Evolutionary conservation across 148 eudicot species (phyloP).

Genomic region (Amaranthus hypochondriacus): DNA sequence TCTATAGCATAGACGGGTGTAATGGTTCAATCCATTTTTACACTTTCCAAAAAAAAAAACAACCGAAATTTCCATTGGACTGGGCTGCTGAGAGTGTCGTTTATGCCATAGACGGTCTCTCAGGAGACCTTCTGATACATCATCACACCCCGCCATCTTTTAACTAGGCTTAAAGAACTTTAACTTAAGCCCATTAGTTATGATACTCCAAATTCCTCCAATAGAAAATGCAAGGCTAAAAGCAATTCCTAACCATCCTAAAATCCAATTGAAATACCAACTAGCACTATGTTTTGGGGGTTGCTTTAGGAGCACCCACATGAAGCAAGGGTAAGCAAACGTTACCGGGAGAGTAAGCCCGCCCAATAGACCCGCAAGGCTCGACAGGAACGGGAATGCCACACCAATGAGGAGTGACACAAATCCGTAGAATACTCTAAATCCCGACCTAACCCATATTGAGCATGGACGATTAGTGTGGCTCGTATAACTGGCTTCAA

Average conservation of each 20-base stretch:
- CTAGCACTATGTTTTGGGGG: slow-evolving; percentile 71
- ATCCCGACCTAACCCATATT: slow-evolving; percentile 91
- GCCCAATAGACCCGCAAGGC: slow-evolving; percentile 89
- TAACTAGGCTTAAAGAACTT: slow-evolving; percentile 77
- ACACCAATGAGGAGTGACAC: slow-evolving; percentile 77
- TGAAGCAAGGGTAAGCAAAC: slow-evolving; percentile 97
- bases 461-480: slow-evolving; percentile 94
- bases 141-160: neutral
- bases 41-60: neutral
- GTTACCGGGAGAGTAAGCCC: slow-evolving; percentile 95
- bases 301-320: slow-evolving; percentile 94
- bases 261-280: slow-evolving; percentile 86
- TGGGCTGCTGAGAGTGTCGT: too few species aligned
- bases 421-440: slow-evolving; percentile 85
- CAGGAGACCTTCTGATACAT: too few species aligned
- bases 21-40: neutral
- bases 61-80: neutral
- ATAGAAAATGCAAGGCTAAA: slow-evolving; percentile 84
- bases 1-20: neutral
- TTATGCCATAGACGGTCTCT: too few species aligned
- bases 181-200: slow-evolving; percentile 78
- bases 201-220: slow-evolving; percentile 97
- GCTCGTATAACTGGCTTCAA: slow-evolving; percentile 96
- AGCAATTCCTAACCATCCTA: slow-evolving; percentile 96
- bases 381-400: slow-evolving; percentile 87